A percentile compares a stretch with the other conserved stretches of the same genome.
Evolutionary conservation across 257 asterid species (phyloP).

Genomic region (Echium plantagineum): DNA sequence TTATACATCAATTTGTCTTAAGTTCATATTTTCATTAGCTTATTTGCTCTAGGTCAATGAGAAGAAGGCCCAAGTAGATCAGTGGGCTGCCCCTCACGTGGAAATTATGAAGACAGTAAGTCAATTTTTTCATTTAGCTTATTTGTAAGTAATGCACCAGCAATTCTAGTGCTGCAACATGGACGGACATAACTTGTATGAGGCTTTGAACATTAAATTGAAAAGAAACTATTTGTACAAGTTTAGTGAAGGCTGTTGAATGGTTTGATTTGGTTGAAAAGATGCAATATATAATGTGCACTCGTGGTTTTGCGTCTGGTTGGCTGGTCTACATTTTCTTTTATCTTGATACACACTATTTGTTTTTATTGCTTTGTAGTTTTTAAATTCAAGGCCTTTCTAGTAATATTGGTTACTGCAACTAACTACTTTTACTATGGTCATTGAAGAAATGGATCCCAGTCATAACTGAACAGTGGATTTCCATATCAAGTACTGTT

Average conservation of each 20-base stretch:
- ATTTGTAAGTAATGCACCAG: not conserved
- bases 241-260: not conserved
- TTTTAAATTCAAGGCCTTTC: not conserved
- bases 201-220: too few species aligned
- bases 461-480: slow-evolving; percentile 65
- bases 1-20: not conserved
- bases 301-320: not conserved
- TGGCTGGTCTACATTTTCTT: not conserved
- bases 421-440: not conserved
- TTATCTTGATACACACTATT: not conserved
- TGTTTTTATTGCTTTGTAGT: not conserved
- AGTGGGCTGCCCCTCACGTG: slow-evolving; percentile 84
- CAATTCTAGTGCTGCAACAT: too few species aligned
- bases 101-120: slow-evolving; percentile 72
- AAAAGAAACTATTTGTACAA: not conserved
- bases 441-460: slow-evolving; percentile 69
- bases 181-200: too few species aligned
- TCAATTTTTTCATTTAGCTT: not conserved
- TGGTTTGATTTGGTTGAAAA: not conserved
- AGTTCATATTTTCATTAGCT: not conserved
- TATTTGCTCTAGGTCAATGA: slow-evolving; percentile 42
- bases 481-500: slow-evolving; percentile 39
- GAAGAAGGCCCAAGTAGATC: slow-evolving; percentile 64
- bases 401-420: not conserved
- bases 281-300: not conserved